Conservation (phyloP, 352 stramenopile genomes). For the Phytophthora podocarpi region DNA sequence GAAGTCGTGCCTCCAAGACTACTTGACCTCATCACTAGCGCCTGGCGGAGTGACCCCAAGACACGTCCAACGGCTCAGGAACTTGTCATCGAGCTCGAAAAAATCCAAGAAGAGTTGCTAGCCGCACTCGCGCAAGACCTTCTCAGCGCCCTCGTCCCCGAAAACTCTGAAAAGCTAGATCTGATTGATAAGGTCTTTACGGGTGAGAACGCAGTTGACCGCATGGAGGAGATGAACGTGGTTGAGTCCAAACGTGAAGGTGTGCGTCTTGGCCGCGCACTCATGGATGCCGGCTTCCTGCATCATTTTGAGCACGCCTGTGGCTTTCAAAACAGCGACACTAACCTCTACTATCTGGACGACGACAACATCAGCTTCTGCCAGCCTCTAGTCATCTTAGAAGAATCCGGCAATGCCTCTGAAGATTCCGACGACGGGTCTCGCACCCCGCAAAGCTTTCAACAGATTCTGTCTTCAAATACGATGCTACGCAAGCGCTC, state of each 20-base stretch:
- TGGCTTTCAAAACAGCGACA: conserved; percentile 25
- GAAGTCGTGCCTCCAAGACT: conserved; percentile 38
- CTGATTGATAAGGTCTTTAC: conserved; percentile 28
- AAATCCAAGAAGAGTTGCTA: conserved; percentile 58
- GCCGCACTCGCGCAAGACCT: conserved; percentile 47
- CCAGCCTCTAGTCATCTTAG: conserved; percentile 41
- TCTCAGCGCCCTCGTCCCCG: conserved; percentile 28
- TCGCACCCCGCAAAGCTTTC: neutral
- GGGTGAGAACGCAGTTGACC: conserved; percentile 27
- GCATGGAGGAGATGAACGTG: conserved; percentile 36
- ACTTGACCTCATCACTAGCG: conserved; percentile 50
- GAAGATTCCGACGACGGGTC: conserved; percentile 10
- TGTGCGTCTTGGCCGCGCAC: conserved; percentile 47
- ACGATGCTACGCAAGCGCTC: conserved; percentile 20
- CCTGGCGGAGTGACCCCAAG: conserved; percentile 53
- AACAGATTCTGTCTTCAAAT: neutral
- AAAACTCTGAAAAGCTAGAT: neutral
- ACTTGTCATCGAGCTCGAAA: conserved; percentile 50
- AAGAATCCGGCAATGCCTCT: conserved; percentile 18
- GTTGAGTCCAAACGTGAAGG: conserved; percentile 33
- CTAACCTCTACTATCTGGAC: conserved; percentile 50
- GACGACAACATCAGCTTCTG: conserved; percentile 41
- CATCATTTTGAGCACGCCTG: conserved; percentile 47
- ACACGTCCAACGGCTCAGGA: conserved; percentile 44
- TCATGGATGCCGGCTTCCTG: conserved; percentile 67